A percentile compares a stretch with the other conserved stretches of the same genome.
Conservation (phyloP, 768 basidiomycete genomes). For the Trametes maxima region DNA sequence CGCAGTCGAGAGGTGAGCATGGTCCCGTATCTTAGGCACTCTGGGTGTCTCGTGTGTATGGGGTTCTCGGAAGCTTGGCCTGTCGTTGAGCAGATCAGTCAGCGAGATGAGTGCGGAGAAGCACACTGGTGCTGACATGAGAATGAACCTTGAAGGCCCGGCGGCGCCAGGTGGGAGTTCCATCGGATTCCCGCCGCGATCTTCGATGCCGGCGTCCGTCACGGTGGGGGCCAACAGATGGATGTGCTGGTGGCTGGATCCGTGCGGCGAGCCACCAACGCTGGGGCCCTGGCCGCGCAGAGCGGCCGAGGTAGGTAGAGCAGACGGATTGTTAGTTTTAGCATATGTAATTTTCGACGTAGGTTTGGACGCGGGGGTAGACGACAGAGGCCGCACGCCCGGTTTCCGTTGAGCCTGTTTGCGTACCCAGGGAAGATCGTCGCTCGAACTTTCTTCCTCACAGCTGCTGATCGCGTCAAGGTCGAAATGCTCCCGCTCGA, state of each 20-base stretch:
- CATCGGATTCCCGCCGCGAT: not conserved
- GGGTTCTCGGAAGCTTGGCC: constrained; percentile 2
- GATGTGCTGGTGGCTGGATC: not conserved
- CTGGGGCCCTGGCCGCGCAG: too few relatives aligned
- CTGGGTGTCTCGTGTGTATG: not conserved
- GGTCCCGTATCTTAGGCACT: not conserved
- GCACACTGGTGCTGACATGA: constrained; percentile 14
- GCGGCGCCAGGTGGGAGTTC: not conserved
- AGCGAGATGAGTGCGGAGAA: not conserved
- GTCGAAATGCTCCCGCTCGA: constrained; percentile 16
- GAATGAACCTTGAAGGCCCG: constrained; percentile 15
- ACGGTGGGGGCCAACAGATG: not conserved
- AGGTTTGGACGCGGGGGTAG: not conserved
- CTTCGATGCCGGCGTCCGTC: not conserved
- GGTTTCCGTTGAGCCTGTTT: not conserved
- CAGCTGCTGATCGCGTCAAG: constrained; percentile 14
- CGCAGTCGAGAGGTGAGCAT: too few relatives aligned
- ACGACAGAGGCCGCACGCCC: not conserved
- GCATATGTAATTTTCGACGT: not conserved
- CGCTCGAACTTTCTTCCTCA: constrained; percentile 15
- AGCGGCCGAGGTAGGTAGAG: too few relatives aligned
- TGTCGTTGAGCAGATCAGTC: constrained; percentile 6
- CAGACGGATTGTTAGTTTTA: too few relatives aligned
- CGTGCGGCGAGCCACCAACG: not conserved
- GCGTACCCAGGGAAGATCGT: constrained; percentile 6